Conservation (phyloP, 441 rosid genomes). For the Jatropha podagrica region DNA sequence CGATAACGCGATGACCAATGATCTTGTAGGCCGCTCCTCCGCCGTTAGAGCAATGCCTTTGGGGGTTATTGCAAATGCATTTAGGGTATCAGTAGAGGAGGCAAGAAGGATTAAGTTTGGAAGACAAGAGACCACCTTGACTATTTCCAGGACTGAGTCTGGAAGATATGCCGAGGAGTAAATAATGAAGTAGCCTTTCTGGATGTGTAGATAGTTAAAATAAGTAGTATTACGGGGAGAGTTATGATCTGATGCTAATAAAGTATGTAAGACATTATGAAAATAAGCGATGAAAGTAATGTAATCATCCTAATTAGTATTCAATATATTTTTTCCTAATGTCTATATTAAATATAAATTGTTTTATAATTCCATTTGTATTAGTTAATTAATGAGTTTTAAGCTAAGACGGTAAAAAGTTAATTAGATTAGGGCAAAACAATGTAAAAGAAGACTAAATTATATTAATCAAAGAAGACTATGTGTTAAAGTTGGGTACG, state of each 20-base stretch:
- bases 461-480: too few relatives aligned
- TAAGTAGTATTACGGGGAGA: neutral
- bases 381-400: too few relatives aligned
- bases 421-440: too few relatives aligned
- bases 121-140: constrained; percentile 42
- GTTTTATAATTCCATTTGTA: too few relatives aligned
- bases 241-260: neutral
- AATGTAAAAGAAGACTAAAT: too few relatives aligned
- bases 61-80: constrained; percentile 53
- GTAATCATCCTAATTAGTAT: neutral
- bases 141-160: neutral
- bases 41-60: constrained; percentile 48
- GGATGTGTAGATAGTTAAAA: neutral
- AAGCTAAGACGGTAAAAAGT: too few relatives aligned
- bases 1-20: constrained; percentile 45
- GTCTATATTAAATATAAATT: too few relatives aligned
- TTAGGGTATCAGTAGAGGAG: constrained; percentile 50
- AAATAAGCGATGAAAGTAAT: neutral
- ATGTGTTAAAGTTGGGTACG: constrained; percentile 22
- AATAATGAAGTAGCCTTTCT: neutral
- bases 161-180: neutral
- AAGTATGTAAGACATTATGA: neutral
- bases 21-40: constrained; percentile 53
- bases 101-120: constrained; percentile 52
- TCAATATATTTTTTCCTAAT: too few relatives aligned